These are phyloP conservation scores for Fusarium pseudograminearum DNA, from an alignment of 2,329 filamentous ascomycete species.

Conservation along the genomic window DNA sequence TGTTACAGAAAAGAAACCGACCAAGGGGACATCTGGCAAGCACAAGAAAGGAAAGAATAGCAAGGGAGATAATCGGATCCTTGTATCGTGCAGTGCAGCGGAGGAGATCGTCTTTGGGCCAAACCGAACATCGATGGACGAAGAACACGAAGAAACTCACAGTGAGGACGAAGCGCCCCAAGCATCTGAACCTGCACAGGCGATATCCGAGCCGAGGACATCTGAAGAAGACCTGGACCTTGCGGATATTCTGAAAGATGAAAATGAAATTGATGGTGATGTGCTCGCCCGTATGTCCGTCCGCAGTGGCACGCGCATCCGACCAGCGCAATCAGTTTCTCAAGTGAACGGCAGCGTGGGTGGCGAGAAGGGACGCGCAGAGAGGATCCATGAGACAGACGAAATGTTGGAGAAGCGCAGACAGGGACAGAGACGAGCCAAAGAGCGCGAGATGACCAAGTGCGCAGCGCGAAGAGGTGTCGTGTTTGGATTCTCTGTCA, in stretches of 20 bases:
- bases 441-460: constrained; percentile 69
- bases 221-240: constrained; percentile 6
- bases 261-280: constrained; percentile 56
- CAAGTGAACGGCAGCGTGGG: constrained; percentile 68
- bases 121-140: constrained; percentile 11
- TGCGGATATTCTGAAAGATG: not conserved
- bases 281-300: constrained; percentile 51
- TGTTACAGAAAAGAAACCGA: constrained; percentile 42
- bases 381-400: constrained; percentile 63
- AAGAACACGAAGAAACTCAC: not conserved
- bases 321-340: constrained; percentile 55
- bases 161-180: not conserved
- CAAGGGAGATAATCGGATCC: constrained; percentile 45
- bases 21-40: constrained; percentile 53
- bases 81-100: constrained; percentile 27
- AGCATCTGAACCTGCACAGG: not conserved
- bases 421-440: constrained; percentile 59
- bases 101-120: constrained; percentile 34
- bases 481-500: constrained; percentile 63
- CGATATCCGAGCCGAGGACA: not conserved
- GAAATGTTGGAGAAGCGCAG: constrained; percentile 62
- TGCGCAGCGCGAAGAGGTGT: constrained; percentile 72
- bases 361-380: constrained; percentile 66
- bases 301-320: constrained; percentile 53
- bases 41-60: constrained; percentile 58